These are phyloP conservation scores for Wolfiporia cocos DNA, from an alignment of 1,284 basidiomycete genomes.

Conservation along the genomic window DNA sequence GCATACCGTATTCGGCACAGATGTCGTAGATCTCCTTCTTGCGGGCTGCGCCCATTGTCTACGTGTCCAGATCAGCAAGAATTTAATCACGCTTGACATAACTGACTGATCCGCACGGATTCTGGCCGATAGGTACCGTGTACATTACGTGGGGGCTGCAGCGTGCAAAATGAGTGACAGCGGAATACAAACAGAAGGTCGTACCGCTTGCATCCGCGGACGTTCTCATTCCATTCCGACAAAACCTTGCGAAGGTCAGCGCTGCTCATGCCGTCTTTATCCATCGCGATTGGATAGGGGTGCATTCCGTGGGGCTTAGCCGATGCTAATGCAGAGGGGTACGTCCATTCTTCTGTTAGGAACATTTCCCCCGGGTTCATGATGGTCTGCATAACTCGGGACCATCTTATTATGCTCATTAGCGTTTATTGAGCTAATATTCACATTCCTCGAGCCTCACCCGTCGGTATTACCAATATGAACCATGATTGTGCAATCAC, in stretches of 20 bases:
- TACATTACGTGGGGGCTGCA: constrained; percentile 71
- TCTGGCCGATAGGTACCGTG: constrained; percentile 72
- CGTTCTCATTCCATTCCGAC: constrained; percentile 58
- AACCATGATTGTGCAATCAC: constrained; percentile 58
- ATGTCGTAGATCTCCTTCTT: constrained; percentile 79
- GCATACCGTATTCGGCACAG: constrained; percentile 68
- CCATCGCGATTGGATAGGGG: constrained; percentile 62
- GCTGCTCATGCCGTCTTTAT: constrained; percentile 65
- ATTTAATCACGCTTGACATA: too few relatives aligned
- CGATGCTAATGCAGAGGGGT: constrained; percentile 45
- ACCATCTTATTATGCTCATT: constrained; percentile 32
- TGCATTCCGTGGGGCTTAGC: constrained; percentile 42
- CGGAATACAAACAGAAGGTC: not conserved
- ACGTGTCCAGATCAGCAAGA: not conserved
- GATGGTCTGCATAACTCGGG: constrained; percentile 46
- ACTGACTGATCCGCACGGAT: constrained; percentile 71
- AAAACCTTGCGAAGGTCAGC: constrained; percentile 57
- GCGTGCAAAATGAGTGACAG: not conserved
- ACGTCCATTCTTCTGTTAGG: constrained; percentile 69
- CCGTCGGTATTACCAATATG: constrained; percentile 79
- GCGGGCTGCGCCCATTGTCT: constrained; percentile 61
- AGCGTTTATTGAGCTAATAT: not conserved
- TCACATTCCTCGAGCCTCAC: constrained; percentile 15
- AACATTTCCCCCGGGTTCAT: constrained; percentile 72
- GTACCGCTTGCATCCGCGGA: constrained; percentile 40